These are phyloP conservation scores for Triangularia verruculosa DNA, from an alignment of 2,329 filamentous ascomycete genomes.

Conservation along the genomic window DNA sequence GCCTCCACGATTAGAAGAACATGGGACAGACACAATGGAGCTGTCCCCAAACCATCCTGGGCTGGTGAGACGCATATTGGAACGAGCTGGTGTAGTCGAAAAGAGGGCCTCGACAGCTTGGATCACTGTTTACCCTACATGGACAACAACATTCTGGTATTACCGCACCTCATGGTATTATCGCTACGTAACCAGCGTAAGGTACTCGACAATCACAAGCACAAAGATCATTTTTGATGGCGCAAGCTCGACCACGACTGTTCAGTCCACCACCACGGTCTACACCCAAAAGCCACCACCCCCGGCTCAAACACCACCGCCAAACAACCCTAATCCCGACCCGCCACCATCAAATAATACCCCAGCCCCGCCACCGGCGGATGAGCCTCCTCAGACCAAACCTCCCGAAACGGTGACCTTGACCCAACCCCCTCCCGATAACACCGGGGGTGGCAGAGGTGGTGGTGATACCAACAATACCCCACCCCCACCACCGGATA, in stretches of 20 bases:
- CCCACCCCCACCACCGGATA: background rate
- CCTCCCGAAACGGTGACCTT: background rate
- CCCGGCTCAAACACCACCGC: background rate
- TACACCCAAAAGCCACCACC: background rate
- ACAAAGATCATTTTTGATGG: background rate
- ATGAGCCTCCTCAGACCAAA: background rate
- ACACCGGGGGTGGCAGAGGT: background rate
- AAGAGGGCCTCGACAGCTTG: background rate
- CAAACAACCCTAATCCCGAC: background rate
- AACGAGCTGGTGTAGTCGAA: background rate
- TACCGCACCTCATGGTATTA: background rate
- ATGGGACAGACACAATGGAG: background rate
- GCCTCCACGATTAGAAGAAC: background rate
- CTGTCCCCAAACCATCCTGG: background rate
- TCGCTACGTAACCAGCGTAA: background rate
- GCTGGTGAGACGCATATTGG: background rate
- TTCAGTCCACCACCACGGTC: background rate
- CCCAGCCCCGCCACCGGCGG: background rate
- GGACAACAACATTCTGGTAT: background rate
- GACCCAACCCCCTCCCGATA: background rate
- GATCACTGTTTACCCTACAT: background rate
- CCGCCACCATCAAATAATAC: background rate
- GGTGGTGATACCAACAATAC: background rate
- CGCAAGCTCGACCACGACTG: background rate
- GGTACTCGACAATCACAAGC: background rate